Base-by-base conservation (phyloP, 164 flowering plant species). In the Chimonanthus praecox region DNA sequence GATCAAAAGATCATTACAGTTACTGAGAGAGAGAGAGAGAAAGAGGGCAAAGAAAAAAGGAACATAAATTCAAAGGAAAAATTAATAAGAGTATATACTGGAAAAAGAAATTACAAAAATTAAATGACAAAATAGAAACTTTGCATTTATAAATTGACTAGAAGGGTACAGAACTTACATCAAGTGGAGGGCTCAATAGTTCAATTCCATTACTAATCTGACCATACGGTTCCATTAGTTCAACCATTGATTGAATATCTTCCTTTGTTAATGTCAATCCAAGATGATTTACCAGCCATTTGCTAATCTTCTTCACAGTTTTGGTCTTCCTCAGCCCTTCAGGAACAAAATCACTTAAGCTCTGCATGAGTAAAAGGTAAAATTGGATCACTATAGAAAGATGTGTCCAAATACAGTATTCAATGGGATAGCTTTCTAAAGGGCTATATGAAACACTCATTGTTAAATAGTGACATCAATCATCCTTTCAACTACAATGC, bases 161-260 rank as follows among this genome's bases (percentile, higher is more conserved):
- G 13, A 13, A 58, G 21, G 21, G 62, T 63, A 77, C 67, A 64
- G 74, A 63, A 68, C 97, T 90, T 88, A 94, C 99, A 84, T 92
- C 94, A 83, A 92, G 83, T 60, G 97, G 90, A 75, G 97, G 97
- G 80, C 69, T 87, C 47, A 88, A 78, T 77, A 90, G 83, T 74
- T 94, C 99, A 54, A 92, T 89, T 74, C 97, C 99, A 77, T 89
- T 91, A 85, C 84, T 91, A 79, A 90, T 89, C 80, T 87, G 92
- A 73, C 97, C 97, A 86, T 91, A 92, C 77, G 97, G 97, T 74
- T 94, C 97, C 99, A 94, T 94, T 50, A 86, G 81, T 77, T 94
- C 93, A 79, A 94, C 98, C 76, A 92, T 97, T 80, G 79, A 85
- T 76, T 87, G 83, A 72, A 94, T 69, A 84, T 94, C 99, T 80